phyloP scores from a whole-genome alignment of 306 rosid genomes.

The Cyclanthera cordifolia region DNA sequence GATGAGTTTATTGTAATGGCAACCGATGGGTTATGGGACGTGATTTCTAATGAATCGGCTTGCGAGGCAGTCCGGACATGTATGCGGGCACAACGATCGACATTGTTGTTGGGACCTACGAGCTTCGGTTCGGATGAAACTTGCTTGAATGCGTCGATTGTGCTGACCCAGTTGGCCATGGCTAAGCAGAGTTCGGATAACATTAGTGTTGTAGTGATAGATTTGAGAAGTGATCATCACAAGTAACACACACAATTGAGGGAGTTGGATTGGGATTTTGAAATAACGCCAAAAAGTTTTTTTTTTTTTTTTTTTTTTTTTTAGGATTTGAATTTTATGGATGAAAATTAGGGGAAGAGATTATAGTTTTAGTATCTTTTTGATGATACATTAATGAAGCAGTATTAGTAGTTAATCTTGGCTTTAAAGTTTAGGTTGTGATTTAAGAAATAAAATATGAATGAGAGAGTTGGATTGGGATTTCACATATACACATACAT shows the following conservation, averaged over 20 bases:
- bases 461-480: too few relatives aligned
- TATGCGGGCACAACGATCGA: conserved; percentile 30
- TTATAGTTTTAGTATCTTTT: background rate
- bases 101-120: conserved; percentile 12
- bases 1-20: conserved; percentile 79
- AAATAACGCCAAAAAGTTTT: background rate
- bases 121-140: conserved; percentile 40
- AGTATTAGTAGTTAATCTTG: background rate
- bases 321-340: background rate
- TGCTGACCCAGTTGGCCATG: conserved; percentile 77
- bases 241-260: background rate
- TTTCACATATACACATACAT: too few relatives aligned
- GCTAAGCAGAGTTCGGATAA: conserved; percentile 81
- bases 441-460: too few relatives aligned
- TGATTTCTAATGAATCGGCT: conserved; percentile 69
- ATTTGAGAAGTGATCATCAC: conserved; percentile 40
- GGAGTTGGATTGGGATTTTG: background rate
- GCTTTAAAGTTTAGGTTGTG: background rate
- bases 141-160: conserved; percentile 63
- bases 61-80: conserved; percentile 70
- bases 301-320: background rate
- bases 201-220: conserved; percentile 73
- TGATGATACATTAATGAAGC: background rate
- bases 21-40: conserved; percentile 91
- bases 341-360: background rate